Percentiles rank a stretch among this genome's conserved stretches.
Conservation (phyloP, 768 basidiomycete species). For the Galerina sulciceps region DNA sequence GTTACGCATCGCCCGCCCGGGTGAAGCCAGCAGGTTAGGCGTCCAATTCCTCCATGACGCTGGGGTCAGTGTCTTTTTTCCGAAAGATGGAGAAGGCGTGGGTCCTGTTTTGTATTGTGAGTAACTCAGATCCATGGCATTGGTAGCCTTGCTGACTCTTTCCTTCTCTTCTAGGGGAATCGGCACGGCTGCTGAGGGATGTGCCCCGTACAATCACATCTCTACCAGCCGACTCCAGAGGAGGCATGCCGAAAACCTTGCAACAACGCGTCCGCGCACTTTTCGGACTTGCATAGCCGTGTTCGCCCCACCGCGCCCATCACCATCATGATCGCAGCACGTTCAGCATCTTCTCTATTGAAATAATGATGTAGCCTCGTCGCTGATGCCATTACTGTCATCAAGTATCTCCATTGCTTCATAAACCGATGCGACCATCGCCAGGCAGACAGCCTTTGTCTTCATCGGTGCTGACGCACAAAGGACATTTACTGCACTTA, state of each 20-base stretch:
- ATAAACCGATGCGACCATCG: background rate
- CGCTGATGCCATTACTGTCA: background rate
- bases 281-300: slow-evolving; percentile 16
- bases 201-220: slow-evolving; percentile 26
- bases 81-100: slow-evolving; percentile 26
- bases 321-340: background rate
- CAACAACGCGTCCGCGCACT: slow-evolving; percentile 30
- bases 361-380: background rate
- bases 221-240: slow-evolving; percentile 14
- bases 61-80: slow-evolving; percentile 30
- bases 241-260: slow-evolving; percentile 21
- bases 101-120: slow-evolving; percentile 33
- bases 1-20: slow-evolving; percentile 28
- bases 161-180: slow-evolving; percentile 24
- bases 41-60: slow-evolving; percentile 34
- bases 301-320: background rate
- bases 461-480: background rate
- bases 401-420: background rate
- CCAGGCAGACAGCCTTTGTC: background rate
- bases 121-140: slow-evolving; percentile 8
- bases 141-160: background rate
- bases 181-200: slow-evolving; percentile 19
- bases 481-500: background rate
- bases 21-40: slow-evolving; percentile 32
- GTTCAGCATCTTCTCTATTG: no score